Percentiles rank a stretch among this genome's conserved stretches.
Conservation (phyloP, 2,329 filamentous ascomycete genomes). For the Cercospora sp. region DNA sequence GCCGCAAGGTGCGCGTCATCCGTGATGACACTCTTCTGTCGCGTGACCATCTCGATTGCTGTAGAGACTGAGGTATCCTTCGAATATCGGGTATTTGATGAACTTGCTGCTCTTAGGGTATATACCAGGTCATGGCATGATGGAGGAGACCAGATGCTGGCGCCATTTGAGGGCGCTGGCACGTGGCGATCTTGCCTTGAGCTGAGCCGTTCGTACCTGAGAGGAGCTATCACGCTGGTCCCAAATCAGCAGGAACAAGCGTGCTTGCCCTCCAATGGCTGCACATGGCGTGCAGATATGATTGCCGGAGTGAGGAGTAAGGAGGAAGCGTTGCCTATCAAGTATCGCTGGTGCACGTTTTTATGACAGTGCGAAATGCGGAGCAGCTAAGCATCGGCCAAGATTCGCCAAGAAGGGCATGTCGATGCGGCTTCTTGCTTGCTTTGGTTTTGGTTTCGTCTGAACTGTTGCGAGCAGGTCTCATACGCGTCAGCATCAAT, state of each 20-base stretch:
- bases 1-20: conserved; percentile 55
- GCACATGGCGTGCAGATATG: not conserved
- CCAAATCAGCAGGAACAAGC: not conserved
- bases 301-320: not conserved
- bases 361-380: conserved; percentile 1
- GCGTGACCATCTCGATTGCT: not conserved
- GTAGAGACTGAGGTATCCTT: not conserved
- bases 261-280: not conserved
- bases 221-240: conserved; percentile 6
- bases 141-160: not conserved
- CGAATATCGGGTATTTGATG: not conserved
- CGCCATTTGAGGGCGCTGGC: conserved; percentile 13
- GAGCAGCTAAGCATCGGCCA: not conserved
- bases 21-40: conserved; percentile 30
- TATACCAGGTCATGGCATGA: not conserved
- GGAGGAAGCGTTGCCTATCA: not conserved
- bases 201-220: conserved; percentile 1
- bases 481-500: not conserved
- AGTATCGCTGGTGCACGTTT: not conserved
- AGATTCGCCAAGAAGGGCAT: not conserved
- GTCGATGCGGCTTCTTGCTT: not conserved
- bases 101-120: not conserved
- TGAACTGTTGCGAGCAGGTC: not conserved
- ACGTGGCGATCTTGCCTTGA: not conserved
- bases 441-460: not conserved